Evolutionary conservation across 306 rosid genomes (phyloP).

Genomic region (Quercus agrifolia): DNA sequence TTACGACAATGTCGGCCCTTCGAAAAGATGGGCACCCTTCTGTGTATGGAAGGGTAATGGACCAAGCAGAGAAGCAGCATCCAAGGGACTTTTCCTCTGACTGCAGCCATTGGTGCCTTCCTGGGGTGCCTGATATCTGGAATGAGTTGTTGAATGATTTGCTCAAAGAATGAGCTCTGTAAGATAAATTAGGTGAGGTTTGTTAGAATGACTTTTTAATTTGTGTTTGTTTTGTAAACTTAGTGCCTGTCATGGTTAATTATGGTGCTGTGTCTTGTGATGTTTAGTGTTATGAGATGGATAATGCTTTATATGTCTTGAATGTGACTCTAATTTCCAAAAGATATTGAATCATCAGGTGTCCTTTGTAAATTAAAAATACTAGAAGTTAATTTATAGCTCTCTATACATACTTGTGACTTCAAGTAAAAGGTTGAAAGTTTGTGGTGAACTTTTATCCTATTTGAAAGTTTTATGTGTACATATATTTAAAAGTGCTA

Average conservation of each 20-base stretch:
- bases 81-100: slow-evolving; percentile 63
- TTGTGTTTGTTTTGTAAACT: slow-evolving; percentile 22
- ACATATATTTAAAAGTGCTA: too few relatives aligned
- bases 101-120: slow-evolving; percentile 99
- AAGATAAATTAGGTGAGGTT: slow-evolving; percentile 27
- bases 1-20: slow-evolving; percentile 78
- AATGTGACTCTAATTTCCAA: slow-evolving; percentile 14
- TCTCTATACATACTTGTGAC: too few relatives aligned
- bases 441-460: not conserved
- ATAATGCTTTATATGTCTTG: slow-evolving; percentile 19
- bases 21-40: slow-evolving; percentile 95
- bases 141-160: slow-evolving; percentile 81
- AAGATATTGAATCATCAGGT: not conserved
- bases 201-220: slow-evolving; percentile 25
- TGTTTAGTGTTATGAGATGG: slow-evolving; percentile 8
- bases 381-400: not conserved
- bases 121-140: slow-evolving; percentile 97
- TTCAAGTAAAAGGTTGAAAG: not conserved
- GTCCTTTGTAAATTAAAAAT: not conserved
- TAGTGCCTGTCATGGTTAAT: slow-evolving; percentile 20
- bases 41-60: slow-evolving; percentile 57
- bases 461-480: too few relatives aligned
- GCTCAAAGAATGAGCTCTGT: slow-evolving; percentile 37
- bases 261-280: not conserved
- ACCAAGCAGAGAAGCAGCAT: slow-evolving; percentile 59